Conservation (phyloP, 805 yeast species). For the Maudiozyma saulgeensis region DNA sequence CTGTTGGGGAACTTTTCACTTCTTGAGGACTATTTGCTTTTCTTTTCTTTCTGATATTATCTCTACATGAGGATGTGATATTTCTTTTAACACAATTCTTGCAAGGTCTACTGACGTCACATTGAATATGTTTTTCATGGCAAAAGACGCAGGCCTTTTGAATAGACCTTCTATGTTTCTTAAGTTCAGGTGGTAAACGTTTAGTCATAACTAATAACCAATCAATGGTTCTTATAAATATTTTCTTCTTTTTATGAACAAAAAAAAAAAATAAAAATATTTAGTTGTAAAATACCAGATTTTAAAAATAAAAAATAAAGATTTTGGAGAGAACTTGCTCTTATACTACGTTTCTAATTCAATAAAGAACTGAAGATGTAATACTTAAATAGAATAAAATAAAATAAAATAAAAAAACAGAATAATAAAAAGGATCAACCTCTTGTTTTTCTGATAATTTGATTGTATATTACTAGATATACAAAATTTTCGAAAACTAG, state of each 20-base stretch:
- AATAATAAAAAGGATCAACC: neutral
- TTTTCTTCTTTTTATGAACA: neutral
- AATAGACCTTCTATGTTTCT: slow-evolving; percentile 49
- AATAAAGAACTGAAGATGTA: neutral
- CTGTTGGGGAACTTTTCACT: neutral
- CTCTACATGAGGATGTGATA: slow-evolving; percentile 45
- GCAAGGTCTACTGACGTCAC: slow-evolving; percentile 60
- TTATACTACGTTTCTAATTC: neutral
- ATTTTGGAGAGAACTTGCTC: neutral
- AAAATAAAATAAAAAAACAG: no score
- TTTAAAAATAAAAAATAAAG: neutral
- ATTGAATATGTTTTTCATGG: slow-evolving; percentile 64
- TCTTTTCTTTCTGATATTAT: slow-evolving; percentile 23
- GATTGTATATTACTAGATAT: no score
- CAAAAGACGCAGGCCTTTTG: slow-evolving; percentile 65
- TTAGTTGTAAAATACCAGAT: neutral
- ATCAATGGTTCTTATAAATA: neutral
- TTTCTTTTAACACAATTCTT: slow-evolving; percentile 58
- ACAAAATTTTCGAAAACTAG: no score
- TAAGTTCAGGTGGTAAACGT: slow-evolving; percentile 35
- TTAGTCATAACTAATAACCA: slow-evolving; percentile 6
- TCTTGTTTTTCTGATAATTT: neutral
- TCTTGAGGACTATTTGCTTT: neutral
- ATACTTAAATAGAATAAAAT: no score
- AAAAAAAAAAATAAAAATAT: neutral